Conservation (phyloP, 768 basidiomycete genomes). For the Artomyces pyxidatus region DNA sequence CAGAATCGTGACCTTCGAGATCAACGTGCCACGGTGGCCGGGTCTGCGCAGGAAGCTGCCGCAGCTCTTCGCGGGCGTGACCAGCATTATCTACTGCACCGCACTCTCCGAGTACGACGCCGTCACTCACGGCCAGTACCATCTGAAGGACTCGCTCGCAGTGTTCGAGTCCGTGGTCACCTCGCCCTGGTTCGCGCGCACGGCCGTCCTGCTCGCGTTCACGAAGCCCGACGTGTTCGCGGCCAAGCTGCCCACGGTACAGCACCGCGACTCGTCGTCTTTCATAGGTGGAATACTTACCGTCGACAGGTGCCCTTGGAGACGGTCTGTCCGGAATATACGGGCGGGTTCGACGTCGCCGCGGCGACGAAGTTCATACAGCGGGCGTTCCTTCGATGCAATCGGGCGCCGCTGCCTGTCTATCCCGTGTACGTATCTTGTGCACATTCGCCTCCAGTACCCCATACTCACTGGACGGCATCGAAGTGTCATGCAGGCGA, state of each 20-base stretch:
- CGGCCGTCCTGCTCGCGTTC: conserved; percentile 33
- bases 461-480: neutral
- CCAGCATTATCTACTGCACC: conserved; percentile 64
- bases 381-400: conserved; percentile 39
- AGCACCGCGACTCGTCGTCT: neutral
- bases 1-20: conserved; percentile 61
- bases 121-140: conserved; percentile 23
- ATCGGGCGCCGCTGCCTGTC: conserved; percentile 33
- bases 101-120: conserved; percentile 65
- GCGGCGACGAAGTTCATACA: conserved; percentile 40
- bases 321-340: conserved; percentile 34
- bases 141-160: conserved; percentile 39
- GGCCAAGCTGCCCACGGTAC: conserved; percentile 36
- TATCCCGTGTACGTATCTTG: conserved; percentile 24
- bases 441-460: neutral
- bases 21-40: conserved; percentile 48
- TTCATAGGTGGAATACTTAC: neutral
- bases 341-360: conserved; percentile 34
- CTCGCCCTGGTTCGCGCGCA: conserved; percentile 38
- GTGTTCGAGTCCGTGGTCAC: conserved; percentile 45
- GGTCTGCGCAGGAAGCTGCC: conserved; percentile 44
- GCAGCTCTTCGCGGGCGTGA: conserved; percentile 54
- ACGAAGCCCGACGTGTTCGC: conserved; percentile 42
- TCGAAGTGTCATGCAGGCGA: neutral
- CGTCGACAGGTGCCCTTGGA: conserved; percentile 19